Base-by-base conservation (phyloP, 495 filamentous ascomycete species). In the Penicillium ucsense region DNA sequence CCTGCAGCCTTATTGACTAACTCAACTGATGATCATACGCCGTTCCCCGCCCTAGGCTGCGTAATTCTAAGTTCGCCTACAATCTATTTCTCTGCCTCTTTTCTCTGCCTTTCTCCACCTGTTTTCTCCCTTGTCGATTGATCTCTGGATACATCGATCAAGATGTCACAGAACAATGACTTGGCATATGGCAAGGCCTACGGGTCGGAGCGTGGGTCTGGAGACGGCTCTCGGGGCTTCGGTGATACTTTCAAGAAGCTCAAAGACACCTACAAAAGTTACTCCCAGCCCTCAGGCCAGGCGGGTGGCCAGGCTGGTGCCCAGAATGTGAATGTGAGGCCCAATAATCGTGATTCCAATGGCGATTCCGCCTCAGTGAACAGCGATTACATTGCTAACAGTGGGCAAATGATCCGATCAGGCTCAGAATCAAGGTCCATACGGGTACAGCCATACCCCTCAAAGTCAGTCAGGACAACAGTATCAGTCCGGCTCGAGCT, bases 131-230 rank as follows among this genome's bases (percentile, higher is more conserved):
- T 9, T 33, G 20, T 20, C 20, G 20, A 20, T 1, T 20, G 20
- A 20, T 35, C 31, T 32, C 38, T 20, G 27, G 10, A 31, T 27
- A 47, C 41, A 31, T 36, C 34, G 12, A 6, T 12, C 43, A 37
- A 38, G 34, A 76, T 76, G 72, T 71, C 72, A 31, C 55, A 57
- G 38, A 43, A 52, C 31, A 70, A 79, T 53, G 75, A 80, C 51
- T 54, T 81, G 58, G 78, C 77, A 39, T 81, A 81, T 56, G 78
- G 78, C 59, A 69, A 72, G 11, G 77, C 78, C 47, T 68, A 77
- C 50, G 57, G 61, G 31, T 47, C 59, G 31, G 46, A 60, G 43
- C 52, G 59, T 29, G 60, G 65, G 12, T 53, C 60, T 38, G 42
- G 47, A 35, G 61, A 71, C 31, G 60, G 61, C 35, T 65, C 74